Evolutionary conservation across 345 rosid species (phyloP), one percentile per base, ranked within the genome.

Genomic region (Eutrema heterophyllum): DNA sequence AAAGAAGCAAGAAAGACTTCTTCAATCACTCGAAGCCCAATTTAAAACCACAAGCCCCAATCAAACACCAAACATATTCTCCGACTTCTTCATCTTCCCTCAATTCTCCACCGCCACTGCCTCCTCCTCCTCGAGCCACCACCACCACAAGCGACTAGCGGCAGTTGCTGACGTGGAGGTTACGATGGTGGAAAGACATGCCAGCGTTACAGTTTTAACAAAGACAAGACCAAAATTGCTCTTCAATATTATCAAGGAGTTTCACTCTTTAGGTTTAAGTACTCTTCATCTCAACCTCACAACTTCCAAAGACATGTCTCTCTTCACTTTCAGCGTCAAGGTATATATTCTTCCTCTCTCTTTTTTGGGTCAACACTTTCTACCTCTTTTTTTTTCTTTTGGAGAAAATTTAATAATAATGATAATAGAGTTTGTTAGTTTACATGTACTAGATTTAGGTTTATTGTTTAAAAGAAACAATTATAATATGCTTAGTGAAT

Each of bases 1-100:
- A 29, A 91, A 86, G 82, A 85, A 86, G 74, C 87, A 84, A n/a
- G 97, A 91, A 79, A 89, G 86, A 49, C 83, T 61, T 24, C 80
- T 84, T 5, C 92, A 91, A 48, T 75, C 83, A 48, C 76, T 86
- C 40, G 78, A 86, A 81, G 79, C 81, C 7, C 78, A 76, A 35
- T 76, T 72, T 60, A 70, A 67, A 79, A 54, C 75, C 30, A 67
- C 72, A 33, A 35, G 38, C 29, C 9, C 29, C 2, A 56, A 64
- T 44, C 50, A 55, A 46, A 8, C 49, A 29, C 35, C 52, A 43
- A 53, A 38, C 29, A 74, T 69, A 59, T 83, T 87, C 76, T 81
- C 87, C 27, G 77, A 81, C 60, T 86, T 83, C 77, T 86, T 82
- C 73, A 64, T 75, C 55, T 83, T 80, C 64, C 93, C 92, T 7